Evolutionary conservation across 306 rosid species (phyloP).

Genomic region (Prunus dulcis): DNA sequence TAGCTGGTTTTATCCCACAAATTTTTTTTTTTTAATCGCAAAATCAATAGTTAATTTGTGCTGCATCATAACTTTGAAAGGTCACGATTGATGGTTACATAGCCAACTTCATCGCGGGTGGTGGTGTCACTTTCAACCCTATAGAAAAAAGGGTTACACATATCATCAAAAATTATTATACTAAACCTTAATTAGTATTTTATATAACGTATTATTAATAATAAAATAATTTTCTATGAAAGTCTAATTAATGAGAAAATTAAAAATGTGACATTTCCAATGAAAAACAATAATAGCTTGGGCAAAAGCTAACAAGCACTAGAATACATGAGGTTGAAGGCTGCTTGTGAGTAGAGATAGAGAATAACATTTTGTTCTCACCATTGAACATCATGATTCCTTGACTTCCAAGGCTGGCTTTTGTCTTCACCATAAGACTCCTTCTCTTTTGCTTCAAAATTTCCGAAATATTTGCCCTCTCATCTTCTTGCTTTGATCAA

Average conservation of each 20-base stretch:
- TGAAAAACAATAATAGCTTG: conserved; percentile 19
- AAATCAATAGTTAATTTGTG: neutral
- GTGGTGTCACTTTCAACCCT: conserved; percentile 7
- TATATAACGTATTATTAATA: neutral
- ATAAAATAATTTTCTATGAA: conserved; percentile 8
- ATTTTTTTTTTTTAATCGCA: neutral
- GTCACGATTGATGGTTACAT: conserved; percentile 1
- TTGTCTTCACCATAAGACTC: conserved; percentile 54
- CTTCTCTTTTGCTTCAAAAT: conserved; percentile 41
- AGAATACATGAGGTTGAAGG: conserved; percentile 19
- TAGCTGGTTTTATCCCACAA: neutral
- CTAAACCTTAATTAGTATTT: neutral
- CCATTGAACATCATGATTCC: conserved; percentile 28
- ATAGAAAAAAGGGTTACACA: neutral
- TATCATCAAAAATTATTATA: neutral
- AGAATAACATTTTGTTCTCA: neutral
- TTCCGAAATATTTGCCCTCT: conserved; percentile 26
- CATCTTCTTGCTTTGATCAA: conserved; percentile 29
- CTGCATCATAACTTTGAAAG: neutral
- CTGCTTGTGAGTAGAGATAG: conserved; percentile 19
- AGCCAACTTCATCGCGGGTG: neutral
- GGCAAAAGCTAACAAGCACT: conserved; percentile 45
- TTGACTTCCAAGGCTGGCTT: conserved; percentile 62
- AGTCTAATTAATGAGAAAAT: conserved; percentile 13
- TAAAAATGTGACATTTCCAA: conserved; percentile 34